Evolutionary conservation across 768 basidiomycete species (phyloP), one percentile per base, ranked within the genome.

Genomic region (Pleurotus cornucopiae): DNA sequence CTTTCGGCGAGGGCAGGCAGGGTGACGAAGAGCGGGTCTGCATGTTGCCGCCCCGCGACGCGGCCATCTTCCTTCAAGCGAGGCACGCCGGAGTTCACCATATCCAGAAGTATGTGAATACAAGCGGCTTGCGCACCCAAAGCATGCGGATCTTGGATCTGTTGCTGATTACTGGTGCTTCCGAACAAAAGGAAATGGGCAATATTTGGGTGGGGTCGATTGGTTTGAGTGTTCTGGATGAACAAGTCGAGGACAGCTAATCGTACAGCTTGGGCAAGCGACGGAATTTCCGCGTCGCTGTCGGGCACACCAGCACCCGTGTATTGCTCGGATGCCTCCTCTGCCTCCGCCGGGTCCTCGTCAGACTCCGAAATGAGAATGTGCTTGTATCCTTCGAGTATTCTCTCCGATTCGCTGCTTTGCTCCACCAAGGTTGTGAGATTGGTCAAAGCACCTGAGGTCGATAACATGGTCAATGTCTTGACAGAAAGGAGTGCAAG

Each of bases 121-220:
- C 86, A 89, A 5, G 91, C 88, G 44, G 77, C 74, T 21, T 77
- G 80, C 2, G 85, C 81, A 37, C 85, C 85, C 2, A 89, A 76
- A 4, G 89, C 89, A 63, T 84, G 83, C 2, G 90, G 90, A 64
- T 91, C 89, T 62, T 90, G 85, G 26, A 92, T 85, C 55, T 82
- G 81, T 55, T 86, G 76, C 25, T 86, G 82, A 6, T 73, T 72
- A n/a, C 76, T 76, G 1, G 76, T 67, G 2, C 78, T 74, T 18
- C 90, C 89, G 63, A 95, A 91, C 18, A 97, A 78, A 9, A 98
- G 73, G 71, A 91, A 90, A 69, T 97, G 94, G 0, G 89, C 89
- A 16, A 96, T 64, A 62, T 94, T 97, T 5, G 94, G 94, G 61
- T 84, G 91, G 0, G 82, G 70, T 6, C 79, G 71, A 44, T 74